A percentile compares a stretch with the other conserved stretches of the same genome.
phyloP scores from a whole-genome alignment of 805 yeast genomes.

The Babjeviella inositovora region DNA sequence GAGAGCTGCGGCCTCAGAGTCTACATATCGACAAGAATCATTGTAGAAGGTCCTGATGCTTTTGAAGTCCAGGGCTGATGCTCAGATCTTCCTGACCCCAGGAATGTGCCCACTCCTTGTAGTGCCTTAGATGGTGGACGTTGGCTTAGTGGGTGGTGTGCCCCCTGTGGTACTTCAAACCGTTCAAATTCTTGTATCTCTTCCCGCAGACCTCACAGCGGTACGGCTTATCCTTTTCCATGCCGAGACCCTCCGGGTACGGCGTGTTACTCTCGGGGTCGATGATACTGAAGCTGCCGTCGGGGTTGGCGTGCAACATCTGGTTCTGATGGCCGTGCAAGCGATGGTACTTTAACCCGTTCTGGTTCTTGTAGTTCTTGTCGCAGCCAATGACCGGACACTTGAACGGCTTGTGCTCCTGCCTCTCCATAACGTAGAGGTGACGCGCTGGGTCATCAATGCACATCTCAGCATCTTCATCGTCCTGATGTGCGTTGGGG shows the following conservation, averaged over 20 bases:
- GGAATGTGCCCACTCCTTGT: no score
- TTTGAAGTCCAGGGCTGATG: no score
- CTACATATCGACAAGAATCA: no score
- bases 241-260: constrained; percentile 82
- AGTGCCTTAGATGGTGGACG: no score
- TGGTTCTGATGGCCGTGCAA: constrained; percentile 96
- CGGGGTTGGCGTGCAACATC: constrained; percentile 76
- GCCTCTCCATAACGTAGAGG: constrained; percentile 79
- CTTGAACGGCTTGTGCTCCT: constrained; percentile 86
- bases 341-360: constrained; percentile 91
- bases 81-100: no score
- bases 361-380: constrained; percentile 93
- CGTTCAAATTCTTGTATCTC: constrained; percentile 89
- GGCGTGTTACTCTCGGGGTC: constrained; percentile 87
- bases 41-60: no score
- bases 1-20: no score
- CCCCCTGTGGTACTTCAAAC: constrained; percentile 92
- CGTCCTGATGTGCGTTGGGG: constrained; percentile 22
- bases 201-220: constrained; percentile 98
- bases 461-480: constrained; percentile 56
- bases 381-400: constrained; percentile 98
- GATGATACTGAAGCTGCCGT: constrained; percentile 82
- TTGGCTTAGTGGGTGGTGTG: constrained; percentile 91
- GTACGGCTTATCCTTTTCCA: constrained; percentile 96
- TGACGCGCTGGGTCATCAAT: constrained; percentile 96